Percentiles rank a stretch among this genome's conserved stretches.
phyloP scores from a whole-genome alignment of 1,139 yeast species.

The Geotrichum candidum region DNA sequence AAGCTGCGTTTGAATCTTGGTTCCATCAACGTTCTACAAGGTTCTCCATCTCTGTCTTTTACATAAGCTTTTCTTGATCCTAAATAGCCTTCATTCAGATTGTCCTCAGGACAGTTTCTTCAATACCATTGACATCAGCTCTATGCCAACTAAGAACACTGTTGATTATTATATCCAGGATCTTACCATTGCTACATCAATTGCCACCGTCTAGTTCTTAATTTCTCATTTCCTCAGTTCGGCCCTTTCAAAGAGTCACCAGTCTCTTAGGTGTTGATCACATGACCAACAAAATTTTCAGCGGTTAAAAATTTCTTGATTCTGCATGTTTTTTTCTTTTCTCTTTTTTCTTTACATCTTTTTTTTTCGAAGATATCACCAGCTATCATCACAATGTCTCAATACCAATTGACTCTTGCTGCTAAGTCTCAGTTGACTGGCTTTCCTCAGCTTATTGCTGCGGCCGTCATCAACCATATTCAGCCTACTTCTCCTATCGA shows the following conservation, averaged over 20 bases:
- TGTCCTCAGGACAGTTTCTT: too few species aligned
- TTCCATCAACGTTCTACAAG: too few species aligned
- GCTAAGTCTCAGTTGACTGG: constrained; percentile 82
- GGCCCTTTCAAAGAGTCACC: not conserved
- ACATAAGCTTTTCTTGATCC: too few species aligned
- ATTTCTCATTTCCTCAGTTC: not conserved
- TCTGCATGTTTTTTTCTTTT: not conserved
- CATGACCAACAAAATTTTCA: not conserved
- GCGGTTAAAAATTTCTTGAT: not conserved
- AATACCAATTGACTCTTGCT: constrained; percentile 47
- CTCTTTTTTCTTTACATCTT: not conserved
- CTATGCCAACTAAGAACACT: too few species aligned
- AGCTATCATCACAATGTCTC: constrained; percentile 10
- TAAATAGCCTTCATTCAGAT: too few species aligned
- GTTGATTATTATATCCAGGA: too few species aligned
- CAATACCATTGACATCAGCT: too few species aligned
- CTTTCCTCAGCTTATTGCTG: constrained; percentile 74
- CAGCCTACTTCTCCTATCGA: constrained; percentile 48
- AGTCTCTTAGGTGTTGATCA: not conserved
- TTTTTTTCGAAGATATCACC: not conserved
- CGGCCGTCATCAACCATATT: constrained; percentile 58
- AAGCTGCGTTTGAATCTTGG: too few species aligned
- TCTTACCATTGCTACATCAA: too few species aligned
- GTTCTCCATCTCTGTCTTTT: too few species aligned
- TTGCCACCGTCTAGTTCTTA: not conserved